These are phyloP conservation scores for Xylariaceae sp. DNA, from an alignment of 2,329 filamentous ascomycete species.

Conservation along the genomic window DNA sequence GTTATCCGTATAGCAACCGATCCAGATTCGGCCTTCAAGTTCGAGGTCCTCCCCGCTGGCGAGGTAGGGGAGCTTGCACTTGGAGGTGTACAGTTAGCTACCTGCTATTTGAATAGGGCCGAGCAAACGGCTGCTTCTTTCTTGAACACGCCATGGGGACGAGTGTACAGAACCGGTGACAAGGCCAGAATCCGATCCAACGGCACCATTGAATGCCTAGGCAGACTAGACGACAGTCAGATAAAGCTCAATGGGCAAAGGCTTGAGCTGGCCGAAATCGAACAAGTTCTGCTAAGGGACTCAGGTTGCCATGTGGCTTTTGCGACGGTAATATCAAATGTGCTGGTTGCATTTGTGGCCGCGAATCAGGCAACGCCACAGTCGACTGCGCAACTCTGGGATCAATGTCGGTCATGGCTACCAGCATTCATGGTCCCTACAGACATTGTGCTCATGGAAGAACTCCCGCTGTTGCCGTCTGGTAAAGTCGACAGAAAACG, in stretches of 20 bases:
- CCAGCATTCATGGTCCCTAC: slow-evolving; percentile 78
- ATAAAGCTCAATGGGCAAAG: slow-evolving; percentile 83
- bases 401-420: slow-evolving; percentile 67
- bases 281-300: slow-evolving; percentile 61
- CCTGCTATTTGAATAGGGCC: slow-evolving; percentile 74
- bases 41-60: slow-evolving; percentile 57
- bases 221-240: slow-evolving; percentile 73
- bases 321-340: slow-evolving; percentile 61
- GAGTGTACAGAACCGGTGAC: slow-evolving; percentile 80
- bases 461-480: slow-evolving; percentile 71
- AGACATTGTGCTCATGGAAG: slow-evolving; percentile 58
- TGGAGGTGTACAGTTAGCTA: slow-evolving; percentile 73
- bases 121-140: slow-evolving; percentile 71
- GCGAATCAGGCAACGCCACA: slow-evolving; percentile 37
- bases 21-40: slow-evolving; percentile 23
- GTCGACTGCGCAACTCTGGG: slow-evolving; percentile 43
- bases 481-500: slow-evolving; percentile 74
- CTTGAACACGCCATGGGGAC: slow-evolving; percentile 60
- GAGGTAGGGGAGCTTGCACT: slow-evolving; percentile 75
- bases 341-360: slow-evolving; percentile 70
- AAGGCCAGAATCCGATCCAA: slow-evolving; percentile 63
- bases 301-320: slow-evolving; percentile 59
- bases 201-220: slow-evolving; percentile 75
- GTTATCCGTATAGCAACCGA: slow-evolving; percentile 50
- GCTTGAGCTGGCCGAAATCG: slow-evolving; percentile 73